Conservation (phyloP, 2,329 filamentous ascomycete genomes). For the Aureobasidium musti region DNA sequence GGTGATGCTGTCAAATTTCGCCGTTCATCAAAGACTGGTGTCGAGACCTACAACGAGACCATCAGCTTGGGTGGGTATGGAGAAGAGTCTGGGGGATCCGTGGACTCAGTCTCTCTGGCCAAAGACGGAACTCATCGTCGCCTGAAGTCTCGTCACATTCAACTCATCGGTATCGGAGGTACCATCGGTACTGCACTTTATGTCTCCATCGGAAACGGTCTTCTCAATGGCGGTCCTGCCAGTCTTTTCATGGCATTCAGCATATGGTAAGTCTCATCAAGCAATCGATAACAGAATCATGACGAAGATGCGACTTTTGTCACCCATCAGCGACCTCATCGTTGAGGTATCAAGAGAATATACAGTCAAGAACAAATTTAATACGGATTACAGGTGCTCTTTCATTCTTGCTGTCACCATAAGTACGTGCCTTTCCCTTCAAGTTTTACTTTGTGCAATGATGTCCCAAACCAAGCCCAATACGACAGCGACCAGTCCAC, state of each 20-base stretch:
- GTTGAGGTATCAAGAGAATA: background rate
- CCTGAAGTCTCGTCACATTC: slow-evolving; percentile 50
- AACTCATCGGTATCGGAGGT: slow-evolving; percentile 46
- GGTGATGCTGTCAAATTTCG: slow-evolving; percentile 12
- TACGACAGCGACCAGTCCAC: background rate
- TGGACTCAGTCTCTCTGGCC: slow-evolving; percentile 8
- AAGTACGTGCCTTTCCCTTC: slow-evolving; percentile 39
- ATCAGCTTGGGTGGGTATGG: slow-evolving; percentile 6
- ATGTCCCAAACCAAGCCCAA: background rate
- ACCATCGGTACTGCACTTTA: slow-evolving; percentile 54
- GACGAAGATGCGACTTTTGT: background rate
- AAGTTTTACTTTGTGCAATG: background rate
- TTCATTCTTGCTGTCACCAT: slow-evolving; percentile 48
- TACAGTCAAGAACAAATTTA: background rate
- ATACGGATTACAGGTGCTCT: slow-evolving; percentile 42
- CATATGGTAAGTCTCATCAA: slow-evolving; percentile 41
- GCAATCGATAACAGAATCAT: too few relatives aligned
- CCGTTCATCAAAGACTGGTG: background rate
- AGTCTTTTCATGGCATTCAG: slow-evolving; percentile 51
- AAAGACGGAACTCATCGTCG: slow-evolving; percentile 46
- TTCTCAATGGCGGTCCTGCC: slow-evolving; percentile 52
- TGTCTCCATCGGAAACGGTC: slow-evolving; percentile 50
- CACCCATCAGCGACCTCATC: background rate
- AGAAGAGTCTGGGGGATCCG: background rate
- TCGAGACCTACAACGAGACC: slow-evolving; percentile 10